Evolutionary conservation across 202 grass and related monocot genomes (phyloP).

Genomic region (Digitaria exilis): DNA sequence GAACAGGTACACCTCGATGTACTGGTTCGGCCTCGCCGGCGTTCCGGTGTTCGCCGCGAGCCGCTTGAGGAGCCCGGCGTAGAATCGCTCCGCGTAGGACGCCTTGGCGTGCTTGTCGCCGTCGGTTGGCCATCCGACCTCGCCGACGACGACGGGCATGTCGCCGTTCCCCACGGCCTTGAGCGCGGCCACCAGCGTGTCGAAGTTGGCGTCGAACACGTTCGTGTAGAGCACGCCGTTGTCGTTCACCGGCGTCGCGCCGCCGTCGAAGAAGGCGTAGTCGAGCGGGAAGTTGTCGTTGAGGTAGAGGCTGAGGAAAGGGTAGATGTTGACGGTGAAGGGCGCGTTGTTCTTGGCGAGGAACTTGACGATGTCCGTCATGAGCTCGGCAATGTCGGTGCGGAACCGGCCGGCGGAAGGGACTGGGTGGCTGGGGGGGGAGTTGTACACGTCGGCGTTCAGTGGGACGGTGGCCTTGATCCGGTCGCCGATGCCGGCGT

Average conservation of each 20-base stretch:
- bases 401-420: slow-evolving; percentile 59
- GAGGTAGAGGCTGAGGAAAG: slow-evolving; percentile 58
- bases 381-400: slow-evolving; percentile 18
- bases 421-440: slow-evolving; percentile 6
- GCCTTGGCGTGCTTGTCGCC: slow-evolving; percentile 56
- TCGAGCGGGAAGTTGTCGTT: slow-evolving; percentile 61
- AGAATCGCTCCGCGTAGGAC: slow-evolving; percentile 50
- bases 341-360: slow-evolving; percentile 52
- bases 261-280: slow-evolving; percentile 70
- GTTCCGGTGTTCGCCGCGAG: slow-evolving; percentile 40
- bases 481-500: slow-evolving; percentile 43
- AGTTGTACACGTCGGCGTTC: slow-evolving; percentile 75
- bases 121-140: slow-evolving; percentile 75
- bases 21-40: slow-evolving; percentile 33
- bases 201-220: slow-evolving; percentile 92
- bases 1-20: slow-evolving; percentile 58
- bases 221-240: slow-evolving; percentile 65
- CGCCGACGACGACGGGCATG: slow-evolving; percentile 54
- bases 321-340: slow-evolving; percentile 81
- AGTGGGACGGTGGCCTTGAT: slow-evolving; percentile 67
- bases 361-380: slow-evolving; percentile 55
- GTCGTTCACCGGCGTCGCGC: slow-evolving; percentile 42
- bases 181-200: slow-evolving; percentile 63
- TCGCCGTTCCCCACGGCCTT: slow-evolving; percentile 33
- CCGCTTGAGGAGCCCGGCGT: slow-evolving; percentile 50